These are phyloP conservation scores for Mycena polygramma DNA, from an alignment of 768 basidiomycete genomes.

Conservation along the genomic window DNA sequence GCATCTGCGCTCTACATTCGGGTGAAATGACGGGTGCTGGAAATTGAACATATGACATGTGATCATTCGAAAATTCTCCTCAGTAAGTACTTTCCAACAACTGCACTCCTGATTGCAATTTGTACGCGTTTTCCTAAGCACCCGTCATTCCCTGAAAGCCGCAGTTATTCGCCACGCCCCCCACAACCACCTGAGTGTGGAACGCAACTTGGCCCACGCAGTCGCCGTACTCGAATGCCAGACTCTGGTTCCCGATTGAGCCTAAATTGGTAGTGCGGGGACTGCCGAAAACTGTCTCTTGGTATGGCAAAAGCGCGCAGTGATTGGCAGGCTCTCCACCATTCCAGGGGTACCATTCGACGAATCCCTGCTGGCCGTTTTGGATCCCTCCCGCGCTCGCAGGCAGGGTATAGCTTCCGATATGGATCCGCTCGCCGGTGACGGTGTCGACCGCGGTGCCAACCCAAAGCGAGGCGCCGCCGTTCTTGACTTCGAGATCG, in stretches of 20 bases:
- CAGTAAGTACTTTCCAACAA: no score
- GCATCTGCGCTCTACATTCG: background rate
- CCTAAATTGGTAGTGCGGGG: slow-evolving; percentile 15
- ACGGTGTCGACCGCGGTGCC: slow-evolving; percentile 28
- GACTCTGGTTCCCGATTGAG: slow-evolving; percentile 2
- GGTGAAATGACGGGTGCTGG: no score
- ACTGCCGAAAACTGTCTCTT: slow-evolving; percentile 22
- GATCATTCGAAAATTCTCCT: no score
- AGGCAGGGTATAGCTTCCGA: slow-evolving; percentile 27
- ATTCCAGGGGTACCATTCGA: slow-evolving; percentile 38
- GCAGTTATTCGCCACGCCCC: no score
- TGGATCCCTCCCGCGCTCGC: slow-evolving; percentile 9
- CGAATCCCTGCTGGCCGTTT: slow-evolving; percentile 28
- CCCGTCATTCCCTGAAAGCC: no score
- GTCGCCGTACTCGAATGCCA: slow-evolving; percentile 25
- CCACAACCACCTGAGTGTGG: slow-evolving; percentile 1
- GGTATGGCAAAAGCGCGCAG: slow-evolving; percentile 28
- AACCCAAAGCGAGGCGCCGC: slow-evolving; percentile 4
- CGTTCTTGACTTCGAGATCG: no score
- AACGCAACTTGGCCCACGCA: slow-evolving; percentile 29
- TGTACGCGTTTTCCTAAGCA: no score
- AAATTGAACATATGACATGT: no score
- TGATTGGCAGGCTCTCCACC: slow-evolving; percentile 20
- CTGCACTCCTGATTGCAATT: no score
- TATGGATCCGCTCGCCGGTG: slow-evolving; percentile 11